Evolutionary conservation across 352 stramenopile genomes (phyloP).

Genomic region (Phytophthora foliorum): DNA sequence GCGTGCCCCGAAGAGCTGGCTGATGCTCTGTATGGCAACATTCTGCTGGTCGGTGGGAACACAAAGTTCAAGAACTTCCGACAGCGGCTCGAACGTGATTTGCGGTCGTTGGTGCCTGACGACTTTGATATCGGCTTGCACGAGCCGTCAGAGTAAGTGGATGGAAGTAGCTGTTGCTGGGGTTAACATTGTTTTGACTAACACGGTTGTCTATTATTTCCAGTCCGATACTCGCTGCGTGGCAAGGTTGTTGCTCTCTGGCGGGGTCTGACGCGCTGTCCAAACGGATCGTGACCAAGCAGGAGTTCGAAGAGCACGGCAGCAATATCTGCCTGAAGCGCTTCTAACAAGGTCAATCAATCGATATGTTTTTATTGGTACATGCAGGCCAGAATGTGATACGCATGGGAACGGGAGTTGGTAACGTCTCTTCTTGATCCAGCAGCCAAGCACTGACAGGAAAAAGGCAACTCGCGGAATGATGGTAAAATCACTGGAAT

Average conservation of each 20-base stretch:
- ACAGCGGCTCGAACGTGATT: slow-evolving; percentile 70
- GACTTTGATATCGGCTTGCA: slow-evolving; percentile 62
- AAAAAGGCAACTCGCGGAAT: slow-evolving; percentile 1
- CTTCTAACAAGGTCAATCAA: slow-evolving; percentile 31
- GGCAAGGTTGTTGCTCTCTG: slow-evolving; percentile 66
- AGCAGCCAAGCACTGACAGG: background rate
- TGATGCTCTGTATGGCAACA: slow-evolving; percentile 85
- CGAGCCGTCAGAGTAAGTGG: slow-evolving; percentile 62
- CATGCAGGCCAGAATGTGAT: no score
- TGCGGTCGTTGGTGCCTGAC: slow-evolving; percentile 63
- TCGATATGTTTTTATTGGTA: no score
- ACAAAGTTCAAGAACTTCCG: slow-evolving; percentile 89
- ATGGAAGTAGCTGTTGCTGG: background rate
- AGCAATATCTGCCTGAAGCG: slow-evolving; percentile 69
- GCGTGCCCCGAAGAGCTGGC: slow-evolving; percentile 80
- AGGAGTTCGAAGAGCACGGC: slow-evolving; percentile 83
- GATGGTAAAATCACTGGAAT: slow-evolving; percentile 5
- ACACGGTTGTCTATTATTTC: slow-evolving; percentile 3
- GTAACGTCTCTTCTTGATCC: background rate
- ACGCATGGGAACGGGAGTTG: background rate
- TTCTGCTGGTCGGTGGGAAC: slow-evolving; percentile 90
- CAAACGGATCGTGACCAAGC: slow-evolving; percentile 61
- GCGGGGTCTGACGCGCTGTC: slow-evolving; percentile 35
- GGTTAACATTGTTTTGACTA: slow-evolving; percentile 6
- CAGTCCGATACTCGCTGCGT: slow-evolving; percentile 68